phyloP scores from a whole-genome alignment of 129 eudicot genomes.

The Escallonia rubra region DNA sequence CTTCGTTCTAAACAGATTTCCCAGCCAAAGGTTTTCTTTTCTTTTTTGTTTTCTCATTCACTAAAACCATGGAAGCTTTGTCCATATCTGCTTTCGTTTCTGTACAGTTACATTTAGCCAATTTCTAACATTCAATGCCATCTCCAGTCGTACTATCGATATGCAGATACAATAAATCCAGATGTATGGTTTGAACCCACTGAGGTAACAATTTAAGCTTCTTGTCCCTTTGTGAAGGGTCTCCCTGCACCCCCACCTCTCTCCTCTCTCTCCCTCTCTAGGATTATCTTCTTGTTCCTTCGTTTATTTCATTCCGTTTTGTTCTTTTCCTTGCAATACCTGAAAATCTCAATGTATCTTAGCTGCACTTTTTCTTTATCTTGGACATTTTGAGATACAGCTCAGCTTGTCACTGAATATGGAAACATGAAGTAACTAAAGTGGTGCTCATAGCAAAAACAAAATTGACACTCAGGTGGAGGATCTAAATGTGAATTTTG shows the following conservation, averaged over 20 bases:
- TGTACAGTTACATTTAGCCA: background rate
- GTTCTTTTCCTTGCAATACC: background rate
- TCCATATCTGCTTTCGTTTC: background rate
- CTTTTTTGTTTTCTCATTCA: background rate
- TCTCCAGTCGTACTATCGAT: slow-evolving; percentile 79
- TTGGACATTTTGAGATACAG: background rate
- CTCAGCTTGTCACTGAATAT: background rate
- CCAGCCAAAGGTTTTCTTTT: slow-evolving; percentile 63
- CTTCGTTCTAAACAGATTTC: slow-evolving; percentile 82
- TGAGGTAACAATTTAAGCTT: slow-evolving; percentile 47
- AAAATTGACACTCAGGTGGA: too few relatives aligned
- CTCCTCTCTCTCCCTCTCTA: background rate
- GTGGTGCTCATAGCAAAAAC: background rate
- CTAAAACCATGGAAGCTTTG: background rate
- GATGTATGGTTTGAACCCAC: slow-evolving; percentile 98
- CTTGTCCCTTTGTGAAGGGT: background rate
- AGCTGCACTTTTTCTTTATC: slow-evolving; percentile 1
- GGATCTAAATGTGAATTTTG: too few relatives aligned
- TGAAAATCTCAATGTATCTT: background rate
- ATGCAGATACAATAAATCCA: slow-evolving; percentile 55
- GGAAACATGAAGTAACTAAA: background rate
- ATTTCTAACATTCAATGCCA: slow-evolving; percentile 13
- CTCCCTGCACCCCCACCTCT: background rate
- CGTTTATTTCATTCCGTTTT: background rate
- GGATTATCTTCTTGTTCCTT: background rate